Conservation (phyloP, 129 eudicot genomes). For the Centella asiatica region DNA sequence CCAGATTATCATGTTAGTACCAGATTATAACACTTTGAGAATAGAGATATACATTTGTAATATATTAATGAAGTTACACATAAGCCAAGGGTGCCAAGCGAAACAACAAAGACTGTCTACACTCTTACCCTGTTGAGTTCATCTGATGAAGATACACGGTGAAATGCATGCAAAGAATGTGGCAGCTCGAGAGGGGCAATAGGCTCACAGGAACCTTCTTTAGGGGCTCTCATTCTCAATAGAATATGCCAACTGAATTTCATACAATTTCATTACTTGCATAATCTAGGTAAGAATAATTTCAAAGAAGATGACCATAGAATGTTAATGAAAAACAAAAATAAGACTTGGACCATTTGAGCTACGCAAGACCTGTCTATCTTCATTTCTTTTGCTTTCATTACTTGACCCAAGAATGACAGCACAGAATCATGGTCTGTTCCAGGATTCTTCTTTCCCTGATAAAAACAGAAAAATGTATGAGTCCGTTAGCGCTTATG, state of each 20-base stretch:
- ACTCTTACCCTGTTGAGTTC: conserved; percentile 55
- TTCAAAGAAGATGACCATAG: background rate
- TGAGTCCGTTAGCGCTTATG: background rate
- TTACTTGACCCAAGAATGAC: conserved; percentile 55
- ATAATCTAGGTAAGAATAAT: background rate
- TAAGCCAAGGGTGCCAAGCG: background rate
- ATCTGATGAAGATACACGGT: conserved; percentile 63
- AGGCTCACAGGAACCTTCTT: conserved; percentile 65
- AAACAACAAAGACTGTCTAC: background rate
- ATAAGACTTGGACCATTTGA: background rate
- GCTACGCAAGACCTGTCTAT: conserved; percentile 51
- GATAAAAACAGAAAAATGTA: conserved; percentile 6
- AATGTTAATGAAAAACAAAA: background rate
- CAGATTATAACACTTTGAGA: background rate
- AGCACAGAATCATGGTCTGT: conserved; percentile 60
- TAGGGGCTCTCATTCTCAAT: conserved; percentile 70
- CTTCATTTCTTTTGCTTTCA: conserved; percentile 72
- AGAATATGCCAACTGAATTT: conserved; percentile 81
- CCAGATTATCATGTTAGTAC: background rate
- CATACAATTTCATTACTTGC: background rate
- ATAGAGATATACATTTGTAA: background rate
- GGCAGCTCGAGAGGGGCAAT: conserved; percentile 86
- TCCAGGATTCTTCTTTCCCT: conserved; percentile 94
- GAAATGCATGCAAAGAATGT: conserved; percentile 87
- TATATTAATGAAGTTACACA: background rate